phyloP scores from a whole-genome alignment of 345 rosid species.

The Syzygium jambos region DNA sequence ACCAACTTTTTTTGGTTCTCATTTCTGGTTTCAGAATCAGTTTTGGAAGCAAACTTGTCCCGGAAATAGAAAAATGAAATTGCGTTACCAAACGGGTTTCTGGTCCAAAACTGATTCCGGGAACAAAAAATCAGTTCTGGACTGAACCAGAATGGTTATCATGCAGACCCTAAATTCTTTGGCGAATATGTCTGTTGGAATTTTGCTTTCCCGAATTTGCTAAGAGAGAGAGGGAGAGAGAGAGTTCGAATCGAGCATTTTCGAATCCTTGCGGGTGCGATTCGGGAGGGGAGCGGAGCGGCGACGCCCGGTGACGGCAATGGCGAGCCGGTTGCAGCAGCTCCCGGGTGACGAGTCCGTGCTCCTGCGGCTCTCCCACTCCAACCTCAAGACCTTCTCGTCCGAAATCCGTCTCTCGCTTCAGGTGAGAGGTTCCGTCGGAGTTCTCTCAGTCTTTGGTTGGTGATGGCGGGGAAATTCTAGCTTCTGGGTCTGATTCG shows the following conservation, averaged over 20 bases:
- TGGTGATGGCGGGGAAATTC: not conserved
- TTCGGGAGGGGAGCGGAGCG: not conserved
- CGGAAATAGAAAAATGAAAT: no score
- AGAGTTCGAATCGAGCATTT: not conserved
- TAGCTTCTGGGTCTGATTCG: not conserved
- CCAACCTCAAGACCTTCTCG: constrained; percentile 64
- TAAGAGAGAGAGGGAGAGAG: not conserved
- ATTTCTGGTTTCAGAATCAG: no score
- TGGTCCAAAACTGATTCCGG: no score
- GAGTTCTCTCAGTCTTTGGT: not conserved
- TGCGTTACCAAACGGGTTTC: no score
- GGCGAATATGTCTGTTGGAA: not conserved
- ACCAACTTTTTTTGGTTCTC: no score
- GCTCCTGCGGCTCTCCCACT: constrained; percentile 57
- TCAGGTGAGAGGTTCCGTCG: constrained; percentile 25
- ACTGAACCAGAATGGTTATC: no score
- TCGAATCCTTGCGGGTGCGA: not conserved
- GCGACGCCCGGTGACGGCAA: not conserved
- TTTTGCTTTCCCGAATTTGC: not conserved
- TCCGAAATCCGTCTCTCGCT: constrained; percentile 63
- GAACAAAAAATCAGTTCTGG: no score
- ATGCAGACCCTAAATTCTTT: no score
- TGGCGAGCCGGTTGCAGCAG: constrained; percentile 24
- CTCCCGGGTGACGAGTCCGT: constrained; percentile 55
- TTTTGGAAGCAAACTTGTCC: no score